Evolutionary conservation across 1,284 basidiomycete species (phyloP).

Genomic region (Puccinia horiana): DNA sequence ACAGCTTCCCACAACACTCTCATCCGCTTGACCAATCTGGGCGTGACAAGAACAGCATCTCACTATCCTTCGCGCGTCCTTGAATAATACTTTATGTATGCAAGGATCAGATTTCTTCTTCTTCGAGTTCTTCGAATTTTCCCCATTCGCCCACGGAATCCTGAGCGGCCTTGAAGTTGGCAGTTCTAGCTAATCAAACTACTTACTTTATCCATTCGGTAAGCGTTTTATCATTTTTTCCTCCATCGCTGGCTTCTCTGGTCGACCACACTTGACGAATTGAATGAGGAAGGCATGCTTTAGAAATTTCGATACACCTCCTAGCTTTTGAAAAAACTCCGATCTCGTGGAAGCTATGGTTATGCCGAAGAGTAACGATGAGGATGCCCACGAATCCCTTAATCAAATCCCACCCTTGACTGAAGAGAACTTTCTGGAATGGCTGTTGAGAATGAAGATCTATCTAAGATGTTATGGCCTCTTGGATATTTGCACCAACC

Average conservation of each 20-base stretch:
- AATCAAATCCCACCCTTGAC: background rate
- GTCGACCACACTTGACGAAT: too few species aligned
- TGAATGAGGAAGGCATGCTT: background rate
- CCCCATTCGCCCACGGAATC: too few species aligned
- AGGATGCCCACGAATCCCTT: background rate
- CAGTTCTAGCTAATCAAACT: too few species aligned
- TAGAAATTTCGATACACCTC: background rate
- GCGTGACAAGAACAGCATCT: background rate
- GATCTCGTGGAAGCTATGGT: background rate
- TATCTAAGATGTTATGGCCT: background rate
- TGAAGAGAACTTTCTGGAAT: background rate
- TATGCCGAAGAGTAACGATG: background rate
- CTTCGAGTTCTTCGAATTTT: too few species aligned
- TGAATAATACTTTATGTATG: too few species aligned
- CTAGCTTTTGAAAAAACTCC: background rate
- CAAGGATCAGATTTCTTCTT: too few species aligned
- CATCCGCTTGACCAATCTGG: background rate
- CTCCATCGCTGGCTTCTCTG: too few species aligned
- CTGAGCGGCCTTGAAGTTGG: too few species aligned
- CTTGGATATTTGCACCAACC: background rate
- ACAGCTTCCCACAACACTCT: background rate
- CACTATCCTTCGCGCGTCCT: background rate
- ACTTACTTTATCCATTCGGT: too few species aligned
- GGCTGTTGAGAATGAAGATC: constrained; percentile 7
- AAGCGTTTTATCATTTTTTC: too few species aligned